These are phyloP conservation scores for Candida neerlandica DNA, from an alignment of 1,139 yeast genomes.

Conservation along the genomic window DNA sequence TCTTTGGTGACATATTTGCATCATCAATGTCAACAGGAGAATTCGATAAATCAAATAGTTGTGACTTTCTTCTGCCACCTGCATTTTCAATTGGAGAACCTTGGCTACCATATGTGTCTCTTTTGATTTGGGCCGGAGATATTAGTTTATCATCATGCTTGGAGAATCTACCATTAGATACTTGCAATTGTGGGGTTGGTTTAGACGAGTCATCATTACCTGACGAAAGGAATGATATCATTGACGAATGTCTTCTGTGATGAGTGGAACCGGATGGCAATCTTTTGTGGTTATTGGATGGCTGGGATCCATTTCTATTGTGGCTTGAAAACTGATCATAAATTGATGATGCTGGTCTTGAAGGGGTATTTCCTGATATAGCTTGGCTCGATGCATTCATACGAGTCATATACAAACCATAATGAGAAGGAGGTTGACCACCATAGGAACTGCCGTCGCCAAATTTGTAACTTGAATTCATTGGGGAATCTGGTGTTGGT, in stretches of 20 bases:
- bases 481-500: conserved; percentile 20
- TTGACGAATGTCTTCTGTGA: conserved; percentile 48
- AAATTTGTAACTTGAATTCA: conserved; percentile 26
- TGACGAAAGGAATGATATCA: conserved; percentile 44
- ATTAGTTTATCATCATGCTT: conserved; percentile 19
- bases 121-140: conserved; percentile 29
- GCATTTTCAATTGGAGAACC: conserved; percentile 4
- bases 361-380: conserved; percentile 10
- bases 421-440: conserved; percentile 11
- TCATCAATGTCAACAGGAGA: conserved; percentile 34
- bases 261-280: conserved; percentile 32
- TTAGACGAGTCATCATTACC: conserved; percentile 18
- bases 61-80: conserved; percentile 6
- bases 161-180: conserved; percentile 1
- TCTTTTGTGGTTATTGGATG: conserved; percentile 18
- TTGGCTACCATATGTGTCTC: conserved; percentile 15
- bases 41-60: conserved; percentile 10
- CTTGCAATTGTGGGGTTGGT: conserved; percentile 5
- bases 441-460: conserved; percentile 23
- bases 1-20: conserved; percentile 40
- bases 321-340: conserved; percentile 40
- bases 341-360: conserved; percentile 48
- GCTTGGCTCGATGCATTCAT: conserved; percentile 27
- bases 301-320: conserved; percentile 29
- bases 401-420: conserved; percentile 27